Evolutionary conservation across 257 asterid species (phyloP).

Genomic region (Solanum piurae): DNA sequence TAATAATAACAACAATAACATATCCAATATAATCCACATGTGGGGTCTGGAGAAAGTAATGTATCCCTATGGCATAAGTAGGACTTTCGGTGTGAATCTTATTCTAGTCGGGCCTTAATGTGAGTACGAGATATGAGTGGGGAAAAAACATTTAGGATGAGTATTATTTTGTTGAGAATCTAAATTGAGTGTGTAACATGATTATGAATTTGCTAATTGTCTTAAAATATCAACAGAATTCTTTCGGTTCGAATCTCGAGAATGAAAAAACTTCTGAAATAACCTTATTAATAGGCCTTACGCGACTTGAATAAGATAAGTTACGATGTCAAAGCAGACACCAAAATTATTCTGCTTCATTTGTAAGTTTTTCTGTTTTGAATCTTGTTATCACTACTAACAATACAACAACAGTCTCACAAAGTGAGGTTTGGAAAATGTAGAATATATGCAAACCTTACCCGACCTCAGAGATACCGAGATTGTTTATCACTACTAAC

Average conservation of each 20-base stretch:
- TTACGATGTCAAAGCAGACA: background rate
- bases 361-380: background rate
- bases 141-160: background rate
- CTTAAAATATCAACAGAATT: background rate
- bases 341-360: background rate
- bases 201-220: background rate
- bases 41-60: background rate
- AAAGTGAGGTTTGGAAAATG: background rate
- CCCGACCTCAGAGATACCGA: background rate
- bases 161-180: background rate
- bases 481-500: background rate
- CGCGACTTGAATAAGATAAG: background rate
- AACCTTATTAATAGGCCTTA: background rate
- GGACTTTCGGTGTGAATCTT: too few species aligned
- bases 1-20: background rate
- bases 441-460: background rate
- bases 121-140: background rate
- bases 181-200: background rate
- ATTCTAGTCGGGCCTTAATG: background rate
- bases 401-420: background rate
- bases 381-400: background rate
- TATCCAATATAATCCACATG: too few species aligned
- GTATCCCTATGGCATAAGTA: background rate
- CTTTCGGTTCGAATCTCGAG: background rate
- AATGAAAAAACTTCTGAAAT: too few species aligned